A percentile compares a stretch with the other conserved stretches of the same genome.
Conservation (phyloP, 1,139 yeast species). For the Hyphopichia wangnamkhiaoensis region DNA sequence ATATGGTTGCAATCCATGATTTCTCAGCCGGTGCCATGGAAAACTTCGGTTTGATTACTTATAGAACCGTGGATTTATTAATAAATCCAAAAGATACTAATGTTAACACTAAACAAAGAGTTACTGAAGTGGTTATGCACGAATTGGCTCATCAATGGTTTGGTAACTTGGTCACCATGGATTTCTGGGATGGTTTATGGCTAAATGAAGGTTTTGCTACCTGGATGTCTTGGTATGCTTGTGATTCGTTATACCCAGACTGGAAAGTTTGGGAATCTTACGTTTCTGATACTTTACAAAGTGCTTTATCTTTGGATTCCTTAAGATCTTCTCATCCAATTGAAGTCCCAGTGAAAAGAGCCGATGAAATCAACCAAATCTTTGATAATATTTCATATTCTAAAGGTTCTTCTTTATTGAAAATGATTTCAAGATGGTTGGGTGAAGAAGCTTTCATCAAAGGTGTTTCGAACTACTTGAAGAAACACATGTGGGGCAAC, state of each 20-base stretch:
- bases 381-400: constrained; percentile 72
- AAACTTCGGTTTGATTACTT: constrained; percentile 59
- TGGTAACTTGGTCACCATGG: constrained; percentile 90
- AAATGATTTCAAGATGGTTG: constrained; percentile 29
- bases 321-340: constrained; percentile 81
- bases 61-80: constrained; percentile 55
- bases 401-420: constrained; percentile 28
- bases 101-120: constrained; percentile 47
- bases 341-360: constrained; percentile 79
- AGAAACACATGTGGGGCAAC: constrained; percentile 26
- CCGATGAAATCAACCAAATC: constrained; percentile 80
- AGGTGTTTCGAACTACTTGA: constrained; percentile 29
- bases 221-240: constrained; percentile 83
- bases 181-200: constrained; percentile 95
- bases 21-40: constrained; percentile 67
- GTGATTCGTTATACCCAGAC: constrained; percentile 76
- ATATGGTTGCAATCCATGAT: constrained; percentile 57
- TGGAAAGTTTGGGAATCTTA: constrained; percentile 84
- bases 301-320: constrained; percentile 70
- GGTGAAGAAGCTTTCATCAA: constrained; percentile 24
- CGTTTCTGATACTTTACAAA: constrained; percentile 67
- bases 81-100: constrained; percentile 49
- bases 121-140: constrained; percentile 70
- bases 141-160: constrained; percentile 95
- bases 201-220: constrained; percentile 89